Evolutionary conservation across 805 yeast genomes (phyloP), one percentile per base, ranked within the genome.

Genomic region (Pichia sporocuriosa): DNA sequence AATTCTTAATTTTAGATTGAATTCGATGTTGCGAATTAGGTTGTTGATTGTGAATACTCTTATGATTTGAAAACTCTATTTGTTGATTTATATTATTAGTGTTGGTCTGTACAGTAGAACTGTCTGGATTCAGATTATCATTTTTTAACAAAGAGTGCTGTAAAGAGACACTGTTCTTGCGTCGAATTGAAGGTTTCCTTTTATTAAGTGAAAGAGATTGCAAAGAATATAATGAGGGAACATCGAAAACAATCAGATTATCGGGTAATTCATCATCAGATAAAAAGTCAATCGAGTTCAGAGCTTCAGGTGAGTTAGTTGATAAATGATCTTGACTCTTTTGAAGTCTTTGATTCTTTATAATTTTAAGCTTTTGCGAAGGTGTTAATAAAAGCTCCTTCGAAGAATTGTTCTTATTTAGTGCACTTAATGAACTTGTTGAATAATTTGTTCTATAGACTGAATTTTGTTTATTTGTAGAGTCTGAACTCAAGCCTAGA

Each of bases 151-250:
- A 16, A 8, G 33, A 31, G 8, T 9, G 20, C 15, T 10, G 30
- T 11, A 36, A 35, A 3, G 42, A 37, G n/a, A 37, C 6, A 5
- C 36, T 37, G 27, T 40, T 47, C 25, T 41, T 37, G 6, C 49
- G 39, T 30, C 37, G 37, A 20, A 49, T 35, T 7, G 45, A 38
- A 23, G 45, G 34, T 27, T 34, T 34, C 23, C 42, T 26, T 24
- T 40, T 33, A 36, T 60, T 59, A 16, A 61, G 60, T n/a, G 63
- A 48, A 15, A 66, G 48, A 11, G 69, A 58, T 6, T 58, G 65
- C 16, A 79, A 58, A 0, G 82, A 71, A 36, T 76, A 79, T 0
- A 83, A 69, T 39, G 77, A 59, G 3, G 88, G 88, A 16, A 81
- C 83, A 50, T 81, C 80, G 59, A 66, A 81, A 44, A 80, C 72